Evolutionary conservation across 257 asterid genomes (phyloP).

Genomic region (Verbena officinalis): DNA sequence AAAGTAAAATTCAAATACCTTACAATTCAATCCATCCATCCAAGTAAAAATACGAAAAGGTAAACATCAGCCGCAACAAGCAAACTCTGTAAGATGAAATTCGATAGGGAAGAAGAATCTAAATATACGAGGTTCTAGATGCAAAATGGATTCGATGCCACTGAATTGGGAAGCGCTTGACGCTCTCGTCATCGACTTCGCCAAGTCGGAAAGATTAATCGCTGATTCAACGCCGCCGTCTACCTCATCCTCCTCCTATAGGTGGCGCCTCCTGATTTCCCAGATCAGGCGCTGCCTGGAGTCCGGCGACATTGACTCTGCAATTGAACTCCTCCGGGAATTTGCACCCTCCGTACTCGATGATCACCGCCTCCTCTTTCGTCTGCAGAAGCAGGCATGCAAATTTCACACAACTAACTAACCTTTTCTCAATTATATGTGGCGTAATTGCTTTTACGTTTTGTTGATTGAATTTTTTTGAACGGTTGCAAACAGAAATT

Average conservation of each 20-base stretch:
- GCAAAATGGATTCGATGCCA: conserved; percentile 64
- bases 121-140: conserved; percentile 23
- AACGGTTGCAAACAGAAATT: conserved; percentile 59
- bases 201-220: conserved; percentile 80
- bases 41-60: too few relatives aligned
- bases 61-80: neutral
- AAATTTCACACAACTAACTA: neutral
- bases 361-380: conserved; percentile 94
- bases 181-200: conserved; percentile 85
- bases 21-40: conserved; percentile 14
- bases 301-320: conserved; percentile 83
- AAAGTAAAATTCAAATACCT: neutral
- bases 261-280: conserved; percentile 79
- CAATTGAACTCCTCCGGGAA: conserved; percentile 63
- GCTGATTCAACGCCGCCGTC: conserved; percentile 59
- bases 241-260: conserved; percentile 61
- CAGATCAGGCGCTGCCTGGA: conserved; percentile 78
- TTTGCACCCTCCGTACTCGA: conserved; percentile 73
- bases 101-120: conserved; percentile 16
- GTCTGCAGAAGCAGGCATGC: conserved; percentile 89
- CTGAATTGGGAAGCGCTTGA: conserved; percentile 97
- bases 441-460: neutral
- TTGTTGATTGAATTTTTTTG: neutral
- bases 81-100: neutral
- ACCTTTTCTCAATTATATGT: neutral